These are phyloP conservation scores for Coniosporium tulheliwenetii DNA, from an alignment of 2,329 filamentous ascomycete genomes.

Conservation along the genomic window DNA sequence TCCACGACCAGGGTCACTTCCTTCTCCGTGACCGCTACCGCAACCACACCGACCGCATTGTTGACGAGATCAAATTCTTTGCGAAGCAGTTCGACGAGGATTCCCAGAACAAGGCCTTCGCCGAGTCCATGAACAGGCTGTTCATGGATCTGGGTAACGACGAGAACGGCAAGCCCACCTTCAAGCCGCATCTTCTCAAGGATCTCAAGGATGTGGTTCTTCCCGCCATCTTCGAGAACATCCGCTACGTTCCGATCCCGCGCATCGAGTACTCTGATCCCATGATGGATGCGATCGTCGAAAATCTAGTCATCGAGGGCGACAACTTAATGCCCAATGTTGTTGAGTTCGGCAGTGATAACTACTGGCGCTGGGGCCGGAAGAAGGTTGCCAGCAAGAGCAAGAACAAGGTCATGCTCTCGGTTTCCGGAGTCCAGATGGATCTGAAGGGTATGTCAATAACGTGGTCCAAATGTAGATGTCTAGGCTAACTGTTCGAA, in stretches of 20 bases:
- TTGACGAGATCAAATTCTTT: constrained; percentile 84
- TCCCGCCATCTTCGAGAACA: constrained; percentile 64
- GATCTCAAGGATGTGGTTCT: constrained; percentile 79
- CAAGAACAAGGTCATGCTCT: constrained; percentile 73
- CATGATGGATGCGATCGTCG: constrained; percentile 73
- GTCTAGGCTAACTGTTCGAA: constrained; percentile 5
- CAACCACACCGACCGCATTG: constrained; percentile 66
- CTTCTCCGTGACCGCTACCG: constrained; percentile 82
- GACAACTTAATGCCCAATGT: constrained; percentile 95
- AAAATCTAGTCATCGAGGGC: constrained; percentile 89
- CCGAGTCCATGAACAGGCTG: constrained; percentile 59
- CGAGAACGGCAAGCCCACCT: constrained; percentile 63
- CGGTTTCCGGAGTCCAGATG: constrained; percentile 81
- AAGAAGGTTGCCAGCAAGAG: constrained; percentile 71
- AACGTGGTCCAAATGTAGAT: constrained; percentile 1
- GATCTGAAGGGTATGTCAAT: constrained; percentile 46
- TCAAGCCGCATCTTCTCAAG: constrained; percentile 87
- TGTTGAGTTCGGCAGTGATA: constrained; percentile 75
- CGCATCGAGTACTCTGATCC: constrained; percentile 84
- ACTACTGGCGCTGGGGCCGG: constrained; percentile 89
- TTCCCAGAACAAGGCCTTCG: constrained; percentile 70
- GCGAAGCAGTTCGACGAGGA: constrained; percentile 82
- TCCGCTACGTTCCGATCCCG: constrained; percentile 82
- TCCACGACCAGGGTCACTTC: constrained; percentile 76
- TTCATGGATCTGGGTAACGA: constrained; percentile 87